Percentiles rank a stretch among this genome's conserved stretches.
phyloP scores from a whole-genome alignment of 225 moss, liverwort and hornwort species.

The Climacium dendroides region DNA sequence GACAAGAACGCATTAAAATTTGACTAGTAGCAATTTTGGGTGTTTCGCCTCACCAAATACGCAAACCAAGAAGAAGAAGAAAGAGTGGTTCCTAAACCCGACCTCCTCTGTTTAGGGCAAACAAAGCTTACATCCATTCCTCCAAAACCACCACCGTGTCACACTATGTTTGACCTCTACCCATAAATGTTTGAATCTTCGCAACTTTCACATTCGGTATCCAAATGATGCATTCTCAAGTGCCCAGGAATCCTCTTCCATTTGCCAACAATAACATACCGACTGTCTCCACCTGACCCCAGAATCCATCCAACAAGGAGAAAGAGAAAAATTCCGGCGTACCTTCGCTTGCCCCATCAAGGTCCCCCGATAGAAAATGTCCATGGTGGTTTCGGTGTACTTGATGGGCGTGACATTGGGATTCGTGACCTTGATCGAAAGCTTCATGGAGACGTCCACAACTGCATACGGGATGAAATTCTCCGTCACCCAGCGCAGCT shows the following conservation, averaged over 20 bases:
- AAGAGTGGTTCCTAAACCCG: no score
- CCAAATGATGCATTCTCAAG: background rate
- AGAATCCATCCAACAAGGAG: background rate
- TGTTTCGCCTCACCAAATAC: no score
- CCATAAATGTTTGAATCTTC: background rate
- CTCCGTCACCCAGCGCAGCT: constrained; percentile 57
- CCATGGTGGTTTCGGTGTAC: constrained; percentile 87
- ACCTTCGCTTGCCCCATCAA: constrained; percentile 81
- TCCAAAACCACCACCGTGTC: background rate
- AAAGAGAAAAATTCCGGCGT: background rate
- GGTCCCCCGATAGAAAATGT: constrained; percentile 65
- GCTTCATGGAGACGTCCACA: constrained; percentile 62
- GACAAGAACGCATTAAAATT: no score
- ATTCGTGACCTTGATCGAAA: constrained; percentile 76
- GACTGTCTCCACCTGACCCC: background rate
- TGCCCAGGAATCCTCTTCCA: background rate
- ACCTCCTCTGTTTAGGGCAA: background rate
- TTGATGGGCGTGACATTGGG: constrained; percentile 74
- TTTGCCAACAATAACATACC: background rate
- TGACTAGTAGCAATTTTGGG: no score
- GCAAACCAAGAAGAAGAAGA: no score
- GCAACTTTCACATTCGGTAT: background rate
- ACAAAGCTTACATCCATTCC: background rate
- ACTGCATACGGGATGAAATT: constrained; percentile 61
- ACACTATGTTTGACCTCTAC: background rate